phyloP scores from a whole-genome alignment of 2,329 filamentous ascomycete species.

The Ophiosphaerella korrae region DNA sequence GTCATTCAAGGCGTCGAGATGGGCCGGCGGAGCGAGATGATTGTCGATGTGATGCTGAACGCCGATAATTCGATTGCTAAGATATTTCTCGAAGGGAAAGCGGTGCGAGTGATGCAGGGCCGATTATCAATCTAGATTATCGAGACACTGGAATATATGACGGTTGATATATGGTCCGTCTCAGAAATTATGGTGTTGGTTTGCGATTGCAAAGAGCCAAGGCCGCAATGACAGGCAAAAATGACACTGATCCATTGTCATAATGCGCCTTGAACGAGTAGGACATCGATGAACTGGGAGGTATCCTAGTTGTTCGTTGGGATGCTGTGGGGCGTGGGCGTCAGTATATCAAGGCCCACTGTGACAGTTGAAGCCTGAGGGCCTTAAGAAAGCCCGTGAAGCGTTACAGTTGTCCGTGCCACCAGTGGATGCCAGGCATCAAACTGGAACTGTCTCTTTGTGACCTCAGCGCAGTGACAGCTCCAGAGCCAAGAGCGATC shows the following conservation, averaged over 20 bases:
- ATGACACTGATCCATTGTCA: not conserved
- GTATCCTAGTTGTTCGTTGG: not conserved
- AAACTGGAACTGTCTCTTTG: not conserved
- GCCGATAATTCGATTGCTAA: conserved; percentile 45
- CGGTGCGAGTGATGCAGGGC: conserved; percentile 50
- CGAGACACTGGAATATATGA: not conserved
- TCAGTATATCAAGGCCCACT: not conserved
- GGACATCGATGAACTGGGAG: too few species aligned
- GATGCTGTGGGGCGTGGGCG: not conserved
- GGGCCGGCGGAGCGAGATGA: conserved; percentile 57
- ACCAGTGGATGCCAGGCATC: not conserved
- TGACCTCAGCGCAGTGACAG: not conserved
- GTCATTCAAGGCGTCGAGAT: conserved; percentile 60
- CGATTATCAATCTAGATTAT: conserved; percentile 25
- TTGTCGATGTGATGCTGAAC: conserved; percentile 52
- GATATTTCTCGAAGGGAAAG: conserved; percentile 51
- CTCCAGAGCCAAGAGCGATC: not conserved
- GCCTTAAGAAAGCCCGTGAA: not conserved
- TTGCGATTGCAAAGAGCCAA: too few species aligned
- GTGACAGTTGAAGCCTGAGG: not conserved
- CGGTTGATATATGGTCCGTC: not conserved
- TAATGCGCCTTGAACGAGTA: not conserved
- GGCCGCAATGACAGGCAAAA: too few species aligned
- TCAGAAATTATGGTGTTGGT: too few species aligned
- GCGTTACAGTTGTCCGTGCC: conserved; percentile 6